Base-by-base conservation (phyloP, 306 rosid genomes). In the Sicyos baderoa region DNA sequence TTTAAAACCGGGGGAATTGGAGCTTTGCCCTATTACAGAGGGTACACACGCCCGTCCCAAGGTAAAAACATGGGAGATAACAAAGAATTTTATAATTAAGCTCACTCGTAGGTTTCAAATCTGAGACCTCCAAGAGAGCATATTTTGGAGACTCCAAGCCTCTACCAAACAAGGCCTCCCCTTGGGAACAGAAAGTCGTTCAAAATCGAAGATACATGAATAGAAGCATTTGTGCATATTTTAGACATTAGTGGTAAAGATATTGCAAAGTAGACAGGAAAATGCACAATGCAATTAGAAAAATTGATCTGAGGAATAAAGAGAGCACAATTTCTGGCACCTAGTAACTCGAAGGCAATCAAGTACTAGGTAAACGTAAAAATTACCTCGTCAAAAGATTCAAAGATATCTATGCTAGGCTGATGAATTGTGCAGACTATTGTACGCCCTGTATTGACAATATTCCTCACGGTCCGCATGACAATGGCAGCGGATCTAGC, bases 401-500 rank as follows among this genome's bases (percentile, higher is more conserved):
- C 97, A 78, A 92, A 92, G 75, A 92, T 92, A 82, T 92, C 97
- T 71, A 89, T 89, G 90, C 97, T 92, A 25, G 97, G 97, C 73
- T 92, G 97, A 84, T 92, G 97, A 73, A 92, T 92, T 23, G 97
- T 92, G 90, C 97, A 92, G 37, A 92, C 97, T 63, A 92, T 92
- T 40, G 97, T 92, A 74, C 97, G 86, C 74, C 97, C 97, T 4
- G 97, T 92, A 72, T 92, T 89, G 61, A 92, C 97, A 63, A 92
- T 89, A 71, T 92, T 92, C 79, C 97, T 92, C 74, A 92, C 97
- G 44, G 97, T 92, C 79, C 97, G 90, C 97, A 92, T 92, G 72
- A 92, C 97, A 82, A 92, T 92, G 78, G 97, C 97, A 54, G 97
- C 97, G 70, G 95, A 84, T 57, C 97, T 80, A 57, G 97, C 97